Evolutionary conservation across 2,329 filamentous ascomycete genomes (phyloP), one percentile per base, ranked within the genome.

Genomic region (Calonectria pteridis): DNA sequence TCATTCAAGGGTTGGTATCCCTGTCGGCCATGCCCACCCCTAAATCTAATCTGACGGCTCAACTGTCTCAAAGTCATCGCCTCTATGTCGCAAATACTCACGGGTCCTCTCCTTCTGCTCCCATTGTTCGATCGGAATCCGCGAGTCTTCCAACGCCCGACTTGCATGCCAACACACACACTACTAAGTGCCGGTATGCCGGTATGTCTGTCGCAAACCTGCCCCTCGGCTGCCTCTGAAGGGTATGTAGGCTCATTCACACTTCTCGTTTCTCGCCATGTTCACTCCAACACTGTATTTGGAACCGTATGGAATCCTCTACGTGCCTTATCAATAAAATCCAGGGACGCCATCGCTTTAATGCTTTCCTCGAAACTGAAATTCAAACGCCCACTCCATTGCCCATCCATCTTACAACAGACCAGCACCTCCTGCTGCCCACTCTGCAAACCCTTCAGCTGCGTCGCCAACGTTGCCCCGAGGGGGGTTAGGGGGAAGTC

Each of bases 371-470:
- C 53, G 69, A 59, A 71, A 70, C 31, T 26, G 76, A 76, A 80
- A 75, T 50, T 20, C 58, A 76, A 78, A 77, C 72, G 66, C 72
- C 68, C 71, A 11, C 66, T 59, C 58, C 43, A n/a, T 64, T 62
- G 46, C 43, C 35, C 59, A 55, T 51, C 43, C 46, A 51, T 58
- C 63, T 40, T 67, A 65, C 50, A 67, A 85, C 77, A 85, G 58
- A 7, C 82, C 84, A 66, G 85, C 76, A 3, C 83, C 84, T 62
- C 83, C 84, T 6, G 80, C 84, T 20, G 83, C 83, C 84, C 84
- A 85, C 20, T 77, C 83, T 11, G 81, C 80, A 69, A 85, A 84
- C 18, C 75, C 78, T 51, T 81, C 81, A 49, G 77, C 73, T 63
- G 76, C 76, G 58, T 79, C 26, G 35, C 68, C 73, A 46, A 64